Base-by-base conservation (phyloP, 148 eudicot genomes). In the Vaccinium vitisidaea region DNA sequence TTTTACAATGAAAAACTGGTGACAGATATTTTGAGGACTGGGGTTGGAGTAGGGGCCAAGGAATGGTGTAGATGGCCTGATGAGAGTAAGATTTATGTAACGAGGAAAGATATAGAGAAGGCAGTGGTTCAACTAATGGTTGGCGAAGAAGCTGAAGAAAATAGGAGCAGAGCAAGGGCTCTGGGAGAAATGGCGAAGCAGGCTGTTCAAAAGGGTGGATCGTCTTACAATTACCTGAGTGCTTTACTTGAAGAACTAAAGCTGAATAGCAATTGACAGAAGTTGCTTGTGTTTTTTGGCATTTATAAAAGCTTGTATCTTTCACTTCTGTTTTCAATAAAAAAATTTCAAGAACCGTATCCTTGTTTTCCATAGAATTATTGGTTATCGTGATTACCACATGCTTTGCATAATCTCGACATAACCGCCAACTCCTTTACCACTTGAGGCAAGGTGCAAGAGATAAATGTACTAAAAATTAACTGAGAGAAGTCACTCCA, bases 1-100 rank as follows among this genome's bases (percentile, higher is more conserved):
- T 86, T 82, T 48, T 71, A 36, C 19, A 86, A 86, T 43, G 84
- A 86, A 73, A 86, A 76, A 43, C 43, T 77, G 27, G 77, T 67
- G 23, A 67, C 59, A 0, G 80, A 86, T 12, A 36, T 86, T 30
- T 36, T 86, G 55, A 86, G 58, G 75, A 27, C 52, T 0, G 88
- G 88, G 9, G 65, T 86, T 0, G 48, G 84, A 30, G 86, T 86
- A 12, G 88, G 88, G 19, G 63, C 74, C 48, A 54, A 11, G 36
- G 83, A 59, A 19, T 39, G 73, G 73, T 59, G 73, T 39, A 19
- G 32, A n/a, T 59, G 83, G 73, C 73, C 54, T 6, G 83, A 59
- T 10, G 73, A 61, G 7, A 12, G 11, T 21, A 80, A 54, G 81
- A 54, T 78, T 16, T 53, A 78, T 78, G 81, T 80, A n/a, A 61